phyloP scores from a whole-genome alignment of 208 protist species.

The Acanthamoeba healyi region DNA sequence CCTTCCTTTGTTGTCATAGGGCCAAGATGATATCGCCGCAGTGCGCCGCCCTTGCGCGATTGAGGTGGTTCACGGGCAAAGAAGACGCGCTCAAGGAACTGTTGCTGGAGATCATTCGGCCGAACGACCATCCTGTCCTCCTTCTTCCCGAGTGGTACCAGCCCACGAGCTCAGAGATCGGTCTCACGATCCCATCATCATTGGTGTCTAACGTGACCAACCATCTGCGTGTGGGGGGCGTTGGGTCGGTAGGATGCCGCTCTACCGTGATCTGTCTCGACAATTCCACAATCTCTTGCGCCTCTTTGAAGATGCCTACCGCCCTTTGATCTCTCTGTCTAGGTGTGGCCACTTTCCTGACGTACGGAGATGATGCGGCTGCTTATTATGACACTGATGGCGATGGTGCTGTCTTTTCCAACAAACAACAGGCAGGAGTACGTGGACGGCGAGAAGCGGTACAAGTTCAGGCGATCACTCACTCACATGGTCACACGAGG shows the following conservation, averaged over 20 bases:
- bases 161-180: no score
- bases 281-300: neutral
- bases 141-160: neutral
- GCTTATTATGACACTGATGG: no score
- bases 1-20: neutral
- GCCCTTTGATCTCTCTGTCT: neutral
- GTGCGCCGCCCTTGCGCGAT: neutral
- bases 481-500: neutral
- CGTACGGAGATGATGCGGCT: no score
- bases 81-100: neutral
- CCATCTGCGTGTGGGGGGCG: neutral
- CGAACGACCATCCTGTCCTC: neutral
- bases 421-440: neutral
- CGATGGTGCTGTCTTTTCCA: neutral
- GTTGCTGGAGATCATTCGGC: neutral
- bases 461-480: slow-evolving; percentile 18
- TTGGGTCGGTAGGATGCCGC: neutral
- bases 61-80: slow-evolving; percentile 6
- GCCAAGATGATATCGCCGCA: neutral
- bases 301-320: neutral
- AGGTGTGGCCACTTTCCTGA: neutral
- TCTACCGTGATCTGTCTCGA: neutral
- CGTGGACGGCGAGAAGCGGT: neutral
- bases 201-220: neutral
- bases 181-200: no score